Percentiles rank a stretch among this genome's conserved stretches.
phyloP scores from a whole-genome alignment of 1,284 basidiomycete genomes.

The Mycena citricolor region DNA sequence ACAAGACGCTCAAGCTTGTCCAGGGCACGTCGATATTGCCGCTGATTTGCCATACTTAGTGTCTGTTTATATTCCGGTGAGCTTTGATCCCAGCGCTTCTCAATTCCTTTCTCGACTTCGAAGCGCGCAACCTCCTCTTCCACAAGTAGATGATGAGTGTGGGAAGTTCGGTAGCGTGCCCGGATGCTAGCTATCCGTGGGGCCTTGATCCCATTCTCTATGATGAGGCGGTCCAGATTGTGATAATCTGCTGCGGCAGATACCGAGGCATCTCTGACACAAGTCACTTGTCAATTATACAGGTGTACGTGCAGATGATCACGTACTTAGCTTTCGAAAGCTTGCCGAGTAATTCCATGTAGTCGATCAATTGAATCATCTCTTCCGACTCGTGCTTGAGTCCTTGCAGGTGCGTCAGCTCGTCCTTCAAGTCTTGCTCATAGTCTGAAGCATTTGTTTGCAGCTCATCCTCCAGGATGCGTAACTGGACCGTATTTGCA shows the following conservation, averaged over 20 bases:
- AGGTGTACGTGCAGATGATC: not conserved
- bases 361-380: constrained; percentile 16
- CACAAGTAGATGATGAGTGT: not conserved
- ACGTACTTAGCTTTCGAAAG: constrained; percentile 19
- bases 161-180: constrained; percentile 7
- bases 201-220: not conserved
- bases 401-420: not conserved
- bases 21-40: constrained; percentile 23
- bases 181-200: not conserved
- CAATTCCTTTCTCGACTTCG: constrained; percentile 7
- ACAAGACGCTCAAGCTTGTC: constrained; percentile 25
- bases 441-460: constrained; percentile 6
- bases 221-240: constrained; percentile 6
- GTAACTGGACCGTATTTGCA: constrained; percentile 3
- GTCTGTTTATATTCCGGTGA: constrained; percentile 10
- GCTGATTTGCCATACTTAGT: constrained; percentile 1
- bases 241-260: too few relatives aligned
- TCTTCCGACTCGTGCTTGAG: constrained; percentile 16
- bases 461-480: constrained; percentile 2
- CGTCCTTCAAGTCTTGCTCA: too few relatives aligned
- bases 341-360: constrained; percentile 23
- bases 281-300: not conserved
- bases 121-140: constrained; percentile 10
- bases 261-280: not conserved
- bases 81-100: constrained; percentile 8